Conservation (phyloP, 2,329 filamentous ascomycete species). For the Mycosphaerella sp. region DNA sequence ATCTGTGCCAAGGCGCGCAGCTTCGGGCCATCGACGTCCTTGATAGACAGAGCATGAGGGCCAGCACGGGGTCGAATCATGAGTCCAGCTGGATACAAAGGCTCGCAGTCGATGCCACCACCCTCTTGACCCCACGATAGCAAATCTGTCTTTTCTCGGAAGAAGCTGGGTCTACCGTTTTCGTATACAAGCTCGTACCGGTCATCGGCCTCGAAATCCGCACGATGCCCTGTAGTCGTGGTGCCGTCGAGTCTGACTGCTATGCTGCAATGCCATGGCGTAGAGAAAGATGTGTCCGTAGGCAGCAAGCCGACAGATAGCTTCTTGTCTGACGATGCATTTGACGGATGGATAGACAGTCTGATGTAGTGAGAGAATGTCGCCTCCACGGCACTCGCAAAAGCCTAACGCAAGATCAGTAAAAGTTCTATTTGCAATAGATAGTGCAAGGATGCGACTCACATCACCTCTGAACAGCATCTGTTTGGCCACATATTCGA, state of each 20-base stretch:
- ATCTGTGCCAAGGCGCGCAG: conserved; percentile 12
- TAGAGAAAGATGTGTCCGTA: conserved; percentile 14
- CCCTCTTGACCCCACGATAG: conserved; percentile 8
- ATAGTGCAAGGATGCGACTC: background rate
- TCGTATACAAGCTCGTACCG: conserved; percentile 13
- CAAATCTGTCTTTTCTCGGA: conserved; percentile 11
- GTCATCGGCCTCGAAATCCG: conserved; percentile 12
- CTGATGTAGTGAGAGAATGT: conserved; percentile 13
- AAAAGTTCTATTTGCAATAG: background rate
- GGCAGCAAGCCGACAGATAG: conserved; percentile 12
- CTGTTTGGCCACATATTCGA: conserved; percentile 18
- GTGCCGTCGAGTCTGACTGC: conserved; percentile 22
- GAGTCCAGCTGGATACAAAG: conserved; percentile 12
- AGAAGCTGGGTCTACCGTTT: conserved; percentile 14
- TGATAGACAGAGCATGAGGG: conserved; percentile 2
- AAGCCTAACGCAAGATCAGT: conserved; percentile 1
- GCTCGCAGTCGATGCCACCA: conserved; percentile 10
- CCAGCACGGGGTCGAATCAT: conserved; percentile 10
- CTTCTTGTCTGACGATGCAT: conserved; percentile 6
- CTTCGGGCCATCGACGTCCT: conserved; percentile 10
- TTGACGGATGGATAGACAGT: conserved; percentile 12
- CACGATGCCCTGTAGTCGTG: conserved; percentile 14
- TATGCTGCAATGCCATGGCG: conserved; percentile 18
- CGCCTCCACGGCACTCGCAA: conserved; percentile 14
- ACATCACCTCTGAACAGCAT: conserved; percentile 21